These are phyloP conservation scores for Dothideomycetes sp. DNA, from an alignment of 2,329 filamentous ascomycete genomes.

Conservation along the genomic window DNA sequence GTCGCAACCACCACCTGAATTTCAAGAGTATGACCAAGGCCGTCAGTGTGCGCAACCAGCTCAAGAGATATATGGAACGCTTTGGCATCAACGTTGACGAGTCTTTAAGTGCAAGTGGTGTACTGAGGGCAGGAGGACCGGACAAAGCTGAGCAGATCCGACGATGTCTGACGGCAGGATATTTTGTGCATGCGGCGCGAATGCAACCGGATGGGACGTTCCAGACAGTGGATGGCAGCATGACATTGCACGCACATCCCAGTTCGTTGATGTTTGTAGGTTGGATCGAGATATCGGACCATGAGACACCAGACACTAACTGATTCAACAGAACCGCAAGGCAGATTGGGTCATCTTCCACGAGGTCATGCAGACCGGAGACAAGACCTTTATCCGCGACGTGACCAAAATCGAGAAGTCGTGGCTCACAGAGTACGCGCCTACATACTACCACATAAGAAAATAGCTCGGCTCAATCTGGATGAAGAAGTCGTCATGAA, in stretches of 20 bases:
- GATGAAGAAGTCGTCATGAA: background rate
- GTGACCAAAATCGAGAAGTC: constrained; percentile 85
- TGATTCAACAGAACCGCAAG: constrained; percentile 59
- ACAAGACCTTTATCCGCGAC: constrained; percentile 84
- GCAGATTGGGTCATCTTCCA: constrained; percentile 95
- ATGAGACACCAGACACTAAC: constrained; percentile 7
- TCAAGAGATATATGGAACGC: constrained; percentile 77
- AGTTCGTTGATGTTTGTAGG: constrained; percentile 79
- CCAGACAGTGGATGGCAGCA: constrained; percentile 70
- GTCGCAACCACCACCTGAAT: constrained; percentile 77
- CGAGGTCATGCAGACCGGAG: constrained; percentile 80
- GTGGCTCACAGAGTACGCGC: constrained; percentile 87
- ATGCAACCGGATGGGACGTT: constrained; percentile 94
- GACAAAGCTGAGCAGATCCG: constrained; percentile 64
- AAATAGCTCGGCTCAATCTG: constrained; percentile 1
- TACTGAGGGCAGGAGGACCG: constrained; percentile 32
- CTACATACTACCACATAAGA: constrained; percentile 65
- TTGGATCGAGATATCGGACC: constrained; percentile 19
- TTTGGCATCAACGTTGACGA: constrained; percentile 67
- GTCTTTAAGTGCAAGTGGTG: constrained; percentile 36
- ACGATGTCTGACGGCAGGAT: constrained; percentile 78
- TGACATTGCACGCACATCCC: constrained; percentile 76
- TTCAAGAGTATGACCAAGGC: constrained; percentile 75
- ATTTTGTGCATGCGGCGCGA: constrained; percentile 84
- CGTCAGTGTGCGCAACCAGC: constrained; percentile 75